phyloP scores from a whole-genome alignment of 345 rosid genomes.

The Laguncularia racemosa region DNA sequence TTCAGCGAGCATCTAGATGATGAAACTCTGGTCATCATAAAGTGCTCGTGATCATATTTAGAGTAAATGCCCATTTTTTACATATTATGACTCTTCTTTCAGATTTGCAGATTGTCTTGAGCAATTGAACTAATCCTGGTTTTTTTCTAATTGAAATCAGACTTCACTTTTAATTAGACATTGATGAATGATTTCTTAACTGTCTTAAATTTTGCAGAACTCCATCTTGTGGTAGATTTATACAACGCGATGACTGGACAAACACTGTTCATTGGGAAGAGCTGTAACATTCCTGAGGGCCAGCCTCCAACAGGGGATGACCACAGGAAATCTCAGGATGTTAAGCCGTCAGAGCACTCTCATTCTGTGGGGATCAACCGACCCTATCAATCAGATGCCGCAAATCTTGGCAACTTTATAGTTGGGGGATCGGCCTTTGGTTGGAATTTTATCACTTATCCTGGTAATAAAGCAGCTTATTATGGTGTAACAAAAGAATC shows the following conservation, averaged over 20 bases:
- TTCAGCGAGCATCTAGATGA: no score
- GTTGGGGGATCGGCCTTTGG: slow-evolving; percentile 90
- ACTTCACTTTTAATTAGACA: not conserved
- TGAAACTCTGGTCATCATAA: no score
- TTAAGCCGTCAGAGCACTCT: slow-evolving; percentile 8
- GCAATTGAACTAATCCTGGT: no score
- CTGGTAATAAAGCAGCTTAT: slow-evolving; percentile 43
- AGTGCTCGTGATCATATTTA: no score
- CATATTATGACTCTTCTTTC: no score
- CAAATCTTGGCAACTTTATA: slow-evolving; percentile 20
- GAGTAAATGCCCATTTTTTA: no score
- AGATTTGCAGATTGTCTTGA: no score
- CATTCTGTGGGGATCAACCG: slow-evolving; percentile 9
- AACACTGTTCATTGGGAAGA: slow-evolving; percentile 2
- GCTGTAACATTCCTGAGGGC: slow-evolving; percentile 12
- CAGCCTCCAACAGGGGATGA: slow-evolving; percentile 25
- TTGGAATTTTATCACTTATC: slow-evolving; percentile 72
- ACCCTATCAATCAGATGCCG: slow-evolving; percentile 28
- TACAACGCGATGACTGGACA: slow-evolving; percentile 49
- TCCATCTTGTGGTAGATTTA: slow-evolving; percentile 54
- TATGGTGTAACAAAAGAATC: slow-evolving; percentile 69
- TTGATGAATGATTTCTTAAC: not conserved
- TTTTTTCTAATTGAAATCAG: no score
- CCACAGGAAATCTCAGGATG: slow-evolving; percentile 16
- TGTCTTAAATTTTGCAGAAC: slow-evolving; percentile 32